Evolutionary conservation across 2,329 filamentous ascomycete species (phyloP), one percentile per base, ranked within the genome.

Genomic region (Graphium sp.): DNA sequence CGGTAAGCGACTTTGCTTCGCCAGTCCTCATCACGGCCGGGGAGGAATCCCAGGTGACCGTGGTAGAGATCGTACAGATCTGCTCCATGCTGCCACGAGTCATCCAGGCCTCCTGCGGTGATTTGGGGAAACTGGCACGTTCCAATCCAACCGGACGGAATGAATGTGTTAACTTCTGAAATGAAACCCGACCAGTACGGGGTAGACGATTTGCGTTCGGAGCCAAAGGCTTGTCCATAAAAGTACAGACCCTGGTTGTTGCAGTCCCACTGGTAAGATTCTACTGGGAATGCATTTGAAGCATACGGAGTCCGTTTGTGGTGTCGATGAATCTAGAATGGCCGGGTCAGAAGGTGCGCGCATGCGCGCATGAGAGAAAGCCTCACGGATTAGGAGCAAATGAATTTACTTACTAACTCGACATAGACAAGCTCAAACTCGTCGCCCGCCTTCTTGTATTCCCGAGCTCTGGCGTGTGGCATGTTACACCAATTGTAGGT

Each of bases 401-500:
- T 9, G 18, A 22, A 25, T 9, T 13, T 6, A 55, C 62, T 48
- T 49, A 79, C 71, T 41, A 85, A 55, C 51, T 87, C 80, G 6
- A 87, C 79, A 44, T 85, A 87, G 41, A 64, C 53, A 28, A 89
- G 53, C 39, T 72, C 56, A 43, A 69, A 83, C n/a, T 63, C 64
- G 0, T 49, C 37, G 2, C 53, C 40, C 0, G 64, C 55, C 34
- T 50, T 59, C 10, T 60, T 47, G 43, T 89, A 89, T 41, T 81
- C 76, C 10, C 50, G 49, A 14, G 47, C 52, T 18, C 79, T 63
- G n/a, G 80, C 75, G 51, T 87, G 82, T 1, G 82, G 81, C 79
- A 89, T 89, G 43, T 89, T 85, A 50, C 81, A 89, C 62, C 64
- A 87, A 47, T 87, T 83, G 50, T 85, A 85, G 2, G 54, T 60